Base-by-base conservation (phyloP, 2,329 filamentous ascomycete genomes). In the Rachicladosporium sp. region DNA sequence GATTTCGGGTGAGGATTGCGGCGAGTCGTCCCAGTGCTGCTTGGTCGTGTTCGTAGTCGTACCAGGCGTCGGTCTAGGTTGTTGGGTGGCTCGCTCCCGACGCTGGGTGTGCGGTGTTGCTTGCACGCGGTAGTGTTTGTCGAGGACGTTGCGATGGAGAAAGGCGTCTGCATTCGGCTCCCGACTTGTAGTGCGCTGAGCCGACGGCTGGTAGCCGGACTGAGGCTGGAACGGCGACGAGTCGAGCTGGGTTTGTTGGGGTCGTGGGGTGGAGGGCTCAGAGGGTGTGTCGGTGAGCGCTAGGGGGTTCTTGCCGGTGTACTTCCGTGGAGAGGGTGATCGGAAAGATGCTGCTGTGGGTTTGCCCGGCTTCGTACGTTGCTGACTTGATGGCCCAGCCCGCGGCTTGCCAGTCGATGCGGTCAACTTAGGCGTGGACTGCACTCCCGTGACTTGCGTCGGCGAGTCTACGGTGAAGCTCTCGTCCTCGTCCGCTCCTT, bases 41-140 rank as follows among this genome's bases (percentile, higher is more conserved):
- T 44, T 50, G 35, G 47, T 47, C 30, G 48, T 51, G 7, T 27
- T 27, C 4, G 66, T 63, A 1, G 61, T 58, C 21, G 65, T 66
- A 12, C 40, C 45, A 38, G 50, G 57, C 40, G 43, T 44, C 19
- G 35, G 51, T 36, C n/a, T 43, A 29, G n/a, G 30, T 34, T 32
- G 36, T 33, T 40, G 33, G 45, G 44, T 13, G 31, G 35, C 37
- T 47, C 46, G 41, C 41, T 52, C 41, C 19, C 46, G 45, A 10
- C 47, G 52, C 39, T 51, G 50, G 19, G 50, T 54, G 54, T 91
- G 79, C 0, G 91, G 91, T 6, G 91, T 98, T 4, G 89, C 86
- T 61, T 93, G 85, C 15, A 98, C 72, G 27, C 89, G 84, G 66
- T 93, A 98, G 42, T 83, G 95, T 63, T 93, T 95, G 67, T 96